These are phyloP conservation scores for Penicillium freii DNA, from an alignment of 2,329 filamentous ascomycete species.

Conservation along the genomic window DNA sequence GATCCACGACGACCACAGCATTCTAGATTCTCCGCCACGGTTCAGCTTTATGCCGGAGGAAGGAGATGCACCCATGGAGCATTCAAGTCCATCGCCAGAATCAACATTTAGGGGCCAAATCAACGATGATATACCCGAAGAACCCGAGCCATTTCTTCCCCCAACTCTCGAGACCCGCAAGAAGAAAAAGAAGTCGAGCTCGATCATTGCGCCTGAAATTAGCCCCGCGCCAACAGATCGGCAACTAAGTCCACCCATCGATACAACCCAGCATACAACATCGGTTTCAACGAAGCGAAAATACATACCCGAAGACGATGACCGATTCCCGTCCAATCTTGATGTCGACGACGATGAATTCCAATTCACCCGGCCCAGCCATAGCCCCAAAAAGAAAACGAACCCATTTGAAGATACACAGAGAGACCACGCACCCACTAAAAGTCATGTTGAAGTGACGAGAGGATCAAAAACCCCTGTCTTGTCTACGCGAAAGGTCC, in stretches of 20 bases:
- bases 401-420: constrained; percentile 8
- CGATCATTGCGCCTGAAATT: neutral
- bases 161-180: constrained; percentile 34
- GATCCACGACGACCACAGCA: constrained; percentile 22
- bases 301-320: constrained; percentile 54
- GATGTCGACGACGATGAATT: constrained; percentile 33
- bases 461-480: constrained; percentile 14
- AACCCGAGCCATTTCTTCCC: constrained; percentile 22
- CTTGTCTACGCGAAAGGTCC: constrained; percentile 32
- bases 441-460: constrained; percentile 18
- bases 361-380: constrained; percentile 32
- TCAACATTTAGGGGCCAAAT: constrained; percentile 3
- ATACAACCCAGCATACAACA: constrained; percentile 32
- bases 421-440: constrained; percentile 14
- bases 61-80: constrained; percentile 34
- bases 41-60: constrained; percentile 7
- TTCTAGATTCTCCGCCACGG: constrained; percentile 28
- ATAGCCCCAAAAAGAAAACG: constrained; percentile 17
- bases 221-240: neutral
- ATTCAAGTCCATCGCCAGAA: constrained; percentile 11
- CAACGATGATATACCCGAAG: constrained; percentile 5
- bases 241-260: neutral
- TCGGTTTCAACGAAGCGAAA: constrained; percentile 59
- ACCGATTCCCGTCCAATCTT: constrained; percentile 22
- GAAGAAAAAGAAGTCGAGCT: constrained; percentile 24